phyloP scores from a whole-genome alignment of 768 basidiomycete genomes.

The Hericium coralloides region DNA sequence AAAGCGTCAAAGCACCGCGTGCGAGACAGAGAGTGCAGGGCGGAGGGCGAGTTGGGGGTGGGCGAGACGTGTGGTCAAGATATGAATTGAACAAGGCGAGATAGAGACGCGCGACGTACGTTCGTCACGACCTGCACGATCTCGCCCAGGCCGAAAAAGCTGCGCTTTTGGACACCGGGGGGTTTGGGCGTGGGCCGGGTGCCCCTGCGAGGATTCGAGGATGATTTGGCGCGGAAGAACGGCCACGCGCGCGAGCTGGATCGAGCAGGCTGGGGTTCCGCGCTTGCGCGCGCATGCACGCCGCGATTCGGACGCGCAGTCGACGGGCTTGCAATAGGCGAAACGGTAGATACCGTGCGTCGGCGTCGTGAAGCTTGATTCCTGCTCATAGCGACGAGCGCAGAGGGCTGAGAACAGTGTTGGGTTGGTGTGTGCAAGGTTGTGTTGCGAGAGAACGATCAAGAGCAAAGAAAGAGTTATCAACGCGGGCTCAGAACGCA shows the following conservation, averaged over 20 bases:
- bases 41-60: slow-evolving; percentile 1
- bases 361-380: not conserved
- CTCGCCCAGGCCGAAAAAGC: slow-evolving; percentile 75
- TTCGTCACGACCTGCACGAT: slow-evolving; percentile 68
- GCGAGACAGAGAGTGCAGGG: slow-evolving; percentile 8
- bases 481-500: not conserved
- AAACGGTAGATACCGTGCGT: not conserved
- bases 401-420: too few species aligned
- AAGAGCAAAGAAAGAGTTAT: not conserved
- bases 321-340: not conserved
- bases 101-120: slow-evolving; percentile 31
- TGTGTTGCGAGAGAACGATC: not conserved
- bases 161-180: slow-evolving; percentile 55
- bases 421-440: too few species aligned
- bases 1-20: not conserved
- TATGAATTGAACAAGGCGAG: not conserved
- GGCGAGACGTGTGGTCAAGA: not conserved
- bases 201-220: not conserved
- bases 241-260: not conserved
- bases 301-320: too few species aligned
- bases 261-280: too few species aligned
- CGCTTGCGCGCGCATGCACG: not conserved
- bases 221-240: not conserved
- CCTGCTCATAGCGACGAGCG: not conserved
- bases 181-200: slow-evolving; percentile 5